Base-by-base conservation (phyloP, 176 grass and related monocot species). In the Oryza coarctata region DNA sequence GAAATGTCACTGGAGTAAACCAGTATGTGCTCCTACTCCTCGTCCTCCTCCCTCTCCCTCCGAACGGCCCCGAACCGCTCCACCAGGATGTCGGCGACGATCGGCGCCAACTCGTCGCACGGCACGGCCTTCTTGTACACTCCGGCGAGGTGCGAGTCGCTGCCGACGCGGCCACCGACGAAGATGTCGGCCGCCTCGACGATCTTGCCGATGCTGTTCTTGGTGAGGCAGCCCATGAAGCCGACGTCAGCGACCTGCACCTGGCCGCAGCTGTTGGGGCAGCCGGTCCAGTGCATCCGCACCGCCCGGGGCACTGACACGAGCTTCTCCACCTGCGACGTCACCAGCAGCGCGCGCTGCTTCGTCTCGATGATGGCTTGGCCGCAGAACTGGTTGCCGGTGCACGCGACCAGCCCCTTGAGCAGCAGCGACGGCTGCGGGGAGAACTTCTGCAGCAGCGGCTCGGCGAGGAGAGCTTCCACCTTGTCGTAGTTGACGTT, bases 161-260 rank as follows among this genome's bases (percentile, higher is more conserved):
- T 91, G 72, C 92, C 95, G 58, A 98, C 80, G 78, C 92, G 86
- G 11, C 95, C 92, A 4, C 95, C 92, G 29, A 95, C 69, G 75
- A 89, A 94, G 70, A 94, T 84, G 55, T 98, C 92, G 0, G 61
- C 90, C 22, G 84, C 92, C 83, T 98, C 92, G 18, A 88, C 88
- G 49, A 89, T 35, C 72, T 95, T 94, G 76, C 92, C 88, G 70
- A 82, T 64, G 34, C 61, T n/a, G 73, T 93, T 80, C 76, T 88
- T 89, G 57, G 90, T 89, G 41, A 98, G 89, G 67, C 92, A 93
- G 0, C 92, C 95, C 95, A 98, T 94, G 84, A 98, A 98, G 0
- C 95, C 95, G 57, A 98, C 94, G 73, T 98, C 95, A 0, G 95
- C 95, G 26, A 98, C 95, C 86, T 98, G 95, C 77, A 98, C 95